Evolutionary conservation across 768 basidiomycete species (phyloP), one percentile per base, ranked within the genome.

Genomic region (Podaxis sp.): DNA sequence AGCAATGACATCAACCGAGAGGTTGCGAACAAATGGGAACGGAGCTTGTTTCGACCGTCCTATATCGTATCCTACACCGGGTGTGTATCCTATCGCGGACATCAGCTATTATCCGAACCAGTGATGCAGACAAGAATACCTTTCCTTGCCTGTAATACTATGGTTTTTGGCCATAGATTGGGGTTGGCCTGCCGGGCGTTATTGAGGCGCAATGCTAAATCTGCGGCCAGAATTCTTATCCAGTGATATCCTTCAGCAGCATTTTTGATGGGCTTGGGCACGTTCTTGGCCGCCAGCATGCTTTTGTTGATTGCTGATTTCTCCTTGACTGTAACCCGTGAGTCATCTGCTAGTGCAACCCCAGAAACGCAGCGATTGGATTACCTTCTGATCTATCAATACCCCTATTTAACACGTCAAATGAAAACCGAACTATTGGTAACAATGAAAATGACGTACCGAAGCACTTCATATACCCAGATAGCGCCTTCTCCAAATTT

Each of bases 221-320:
- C 97, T 13, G 95, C 92, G 38, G 95, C 89, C 28, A 99, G 84
- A 9, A 99, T 89, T 9, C 90, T 82, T 52, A 99, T 85, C 97
- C 97, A 99, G 60, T 94, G 93, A 51, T 85, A 81, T 0, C 94
- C 96, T 63, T 95, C 89, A 2, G 85, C 80, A 13, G 83, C 76
- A 46, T 86, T 88, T 5, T 82, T 90, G 24, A 98, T 86, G 0
- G 91, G 84, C 38, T 87, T 85, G 0, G 89, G 87, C 24, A 98
- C 83, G 70, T 98, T 99, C 74, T 99, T 99, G n/a, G 94, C 90
- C 0, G 95, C 93, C 58, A 95, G 77, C 96, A 99, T 99, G 68
- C 92, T 94, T 78, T 97, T 98, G 65, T 84, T 89, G 33, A 90
- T 76, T 0, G 81, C 77, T 15, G 88, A 71, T 73, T 93, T 93